Evolutionary conservation across 441 rosid species (phyloP), one percentile per base, ranked within the genome.

Genomic region (Populus hybrid): DNA sequence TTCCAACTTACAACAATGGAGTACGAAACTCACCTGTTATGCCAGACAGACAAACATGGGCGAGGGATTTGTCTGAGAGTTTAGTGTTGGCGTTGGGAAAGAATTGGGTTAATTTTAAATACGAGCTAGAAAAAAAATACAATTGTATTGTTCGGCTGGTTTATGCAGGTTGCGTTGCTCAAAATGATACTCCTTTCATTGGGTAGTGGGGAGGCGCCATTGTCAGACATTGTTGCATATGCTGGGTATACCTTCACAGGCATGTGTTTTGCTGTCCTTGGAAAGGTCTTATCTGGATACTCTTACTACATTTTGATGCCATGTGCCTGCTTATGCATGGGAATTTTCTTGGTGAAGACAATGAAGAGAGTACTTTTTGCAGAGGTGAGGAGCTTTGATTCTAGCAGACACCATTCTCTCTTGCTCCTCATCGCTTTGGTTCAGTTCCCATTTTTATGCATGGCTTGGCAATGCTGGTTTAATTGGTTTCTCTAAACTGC

Each of bases 391-490:
- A 92, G 86, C 80, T 90, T 88, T 8, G 97, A 90, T 84, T 87
- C 97, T 3, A 93, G 97, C 93, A 88, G 82, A 85, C 94, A 91
- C 79, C 97, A 93, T 82, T 93, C 88, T 78, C 86, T 92, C 84
- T 85, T 93, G 87, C 88, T 95, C 75, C 88, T 92, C 85, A 89
- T 93, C 34, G 98, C 96, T 70, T 80, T 95, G 69, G 94, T 93
- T 7, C 98, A 93, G 83, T 86, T 93, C 82, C 99, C 97, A 10
- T 89, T 89, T 69, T 89, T 89, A 26, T 86, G 79, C 78, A 53
- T 92, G 99, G 98, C 94, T 95, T 66, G 98, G 98, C 78, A 93
- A 93, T 85, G 86, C 91, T 79, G 91, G 89, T 80, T 93, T 64
- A 90, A 90, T 75, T 95, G 96, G 98, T 88, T 95, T 76, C 85